Evolutionary conservation across 2,329 filamentous ascomycete genomes (phyloP).

Genomic region (Lasiodiplodia citricola): DNA sequence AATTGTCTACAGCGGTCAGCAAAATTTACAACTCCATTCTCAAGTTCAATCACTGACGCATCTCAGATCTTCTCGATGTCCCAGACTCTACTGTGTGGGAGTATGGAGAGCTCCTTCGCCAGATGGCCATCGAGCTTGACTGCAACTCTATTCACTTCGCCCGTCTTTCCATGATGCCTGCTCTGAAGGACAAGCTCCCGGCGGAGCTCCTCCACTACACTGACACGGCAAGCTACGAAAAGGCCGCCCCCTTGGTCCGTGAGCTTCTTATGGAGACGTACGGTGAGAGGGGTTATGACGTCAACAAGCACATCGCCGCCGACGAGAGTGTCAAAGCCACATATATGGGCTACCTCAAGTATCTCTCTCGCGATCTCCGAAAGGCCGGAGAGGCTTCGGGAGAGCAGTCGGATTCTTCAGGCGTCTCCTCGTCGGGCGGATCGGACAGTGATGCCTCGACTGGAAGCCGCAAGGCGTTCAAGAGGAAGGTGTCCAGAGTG

Average conservation of each 20-base stretch:
- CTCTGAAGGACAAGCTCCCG: slow-evolving; percentile 18
- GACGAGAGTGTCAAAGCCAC: slow-evolving; percentile 31
- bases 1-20: slow-evolving; percentile 47
- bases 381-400: slow-evolving; percentile 18
- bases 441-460: slow-evolving; percentile 26
- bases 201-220: slow-evolving; percentile 40
- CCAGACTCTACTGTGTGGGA: slow-evolving; percentile 50
- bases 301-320: slow-evolving; percentile 39
- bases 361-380: slow-evolving; percentile 34
- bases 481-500: slow-evolving; percentile 34
- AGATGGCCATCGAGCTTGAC: slow-evolving; percentile 42
- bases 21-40: not conserved
- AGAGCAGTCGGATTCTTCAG: slow-evolving; percentile 17
- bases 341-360: slow-evolving; percentile 38
- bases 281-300: slow-evolving; percentile 36
- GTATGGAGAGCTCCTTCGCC: slow-evolving; percentile 45
- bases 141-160: slow-evolving; percentile 44
- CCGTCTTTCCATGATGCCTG: slow-evolving; percentile 35
- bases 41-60: not conserved
- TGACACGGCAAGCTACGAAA: slow-evolving; percentile 30
- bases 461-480: slow-evolving; percentile 30
- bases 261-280: slow-evolving; percentile 33
- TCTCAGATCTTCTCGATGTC: slow-evolving; percentile 47
- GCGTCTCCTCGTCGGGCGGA: not conserved
- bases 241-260: slow-evolving; percentile 34